phyloP scores from a whole-genome alignment of 768 basidiomycete genomes.

The Termitomyces sp. region DNA sequence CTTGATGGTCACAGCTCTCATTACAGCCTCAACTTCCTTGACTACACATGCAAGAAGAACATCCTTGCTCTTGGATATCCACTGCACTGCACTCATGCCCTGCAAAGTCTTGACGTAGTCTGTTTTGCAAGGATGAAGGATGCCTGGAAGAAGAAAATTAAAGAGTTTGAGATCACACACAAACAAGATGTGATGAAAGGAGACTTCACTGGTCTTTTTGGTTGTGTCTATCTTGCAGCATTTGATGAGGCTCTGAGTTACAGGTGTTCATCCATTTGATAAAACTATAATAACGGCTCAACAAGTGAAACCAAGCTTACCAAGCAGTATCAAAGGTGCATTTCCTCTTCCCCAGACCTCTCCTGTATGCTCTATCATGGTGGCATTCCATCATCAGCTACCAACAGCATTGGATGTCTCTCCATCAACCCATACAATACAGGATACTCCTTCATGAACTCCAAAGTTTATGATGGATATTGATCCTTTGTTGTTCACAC shows the following conservation, averaged over 20 bases:
- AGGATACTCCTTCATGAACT: background rate
- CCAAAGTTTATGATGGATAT: background rate
- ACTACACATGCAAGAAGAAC: constrained; percentile 26
- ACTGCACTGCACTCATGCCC: constrained; percentile 32
- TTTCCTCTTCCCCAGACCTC: background rate
- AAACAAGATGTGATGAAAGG: constrained; percentile 17
- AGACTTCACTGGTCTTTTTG: background rate
- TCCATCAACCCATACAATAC: background rate
- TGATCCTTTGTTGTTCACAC: background rate
- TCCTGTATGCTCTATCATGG: background rate
- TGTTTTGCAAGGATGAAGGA: constrained; percentile 36
- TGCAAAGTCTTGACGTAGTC: constrained; percentile 40
- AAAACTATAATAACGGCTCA: background rate
- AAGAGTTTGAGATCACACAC: constrained; percentile 17
- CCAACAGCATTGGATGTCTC: too few relatives aligned
- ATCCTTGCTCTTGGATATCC: constrained; percentile 35
- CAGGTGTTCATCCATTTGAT: background rate
- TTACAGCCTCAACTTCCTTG: too few relatives aligned
- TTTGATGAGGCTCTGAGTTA: background rate
- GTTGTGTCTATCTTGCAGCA: too few relatives aligned
- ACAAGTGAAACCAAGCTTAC: background rate
- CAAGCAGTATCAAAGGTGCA: background rate
- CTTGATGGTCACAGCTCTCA: too few relatives aligned
- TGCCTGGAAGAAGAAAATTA: constrained; percentile 13
- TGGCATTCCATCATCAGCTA: background rate